Conservation (phyloP, 164 flowering plant species). For the Nymphaea thermarum region DNA sequence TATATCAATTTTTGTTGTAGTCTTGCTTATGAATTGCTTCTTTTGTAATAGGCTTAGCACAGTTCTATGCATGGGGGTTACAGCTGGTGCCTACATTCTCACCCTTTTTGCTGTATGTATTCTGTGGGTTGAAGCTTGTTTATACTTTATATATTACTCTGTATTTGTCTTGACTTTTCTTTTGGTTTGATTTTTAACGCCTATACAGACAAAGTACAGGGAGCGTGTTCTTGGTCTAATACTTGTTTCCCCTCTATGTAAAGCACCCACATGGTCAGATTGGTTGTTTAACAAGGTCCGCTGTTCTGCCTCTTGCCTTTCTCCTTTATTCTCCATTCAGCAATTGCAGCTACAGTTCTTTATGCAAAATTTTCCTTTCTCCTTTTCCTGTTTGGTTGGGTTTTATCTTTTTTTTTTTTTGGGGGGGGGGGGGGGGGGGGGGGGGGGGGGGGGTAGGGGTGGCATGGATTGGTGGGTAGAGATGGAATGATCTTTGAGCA, state of each 20-base stretch:
- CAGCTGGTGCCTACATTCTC: constrained; percentile 72
- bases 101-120: constrained; percentile 60
- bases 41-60: constrained; percentile 30
- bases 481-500: background rate
- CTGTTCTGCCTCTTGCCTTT: background rate
- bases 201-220: constrained; percentile 39
- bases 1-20: background rate
- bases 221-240: constrained; percentile 66
- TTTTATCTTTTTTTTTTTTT: no score
- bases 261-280: constrained; percentile 67
- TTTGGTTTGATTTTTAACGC: background rate
- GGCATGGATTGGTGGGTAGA: background rate
- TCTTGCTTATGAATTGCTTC: constrained; percentile 5
- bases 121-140: background rate
- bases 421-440: background rate
- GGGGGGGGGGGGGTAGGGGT: background rate
- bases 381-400: background rate
- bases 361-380: no score
- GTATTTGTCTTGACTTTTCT: background rate
- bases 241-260: constrained; percentile 65
- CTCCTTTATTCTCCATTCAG: background rate
- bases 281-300: constrained; percentile 71
- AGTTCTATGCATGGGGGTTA: constrained; percentile 68
- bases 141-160: background rate
- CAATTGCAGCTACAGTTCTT: background rate